phyloP scores from a whole-genome alignment of 495 filamentous ascomycete genomes.

The Peziza echinospora region DNA sequence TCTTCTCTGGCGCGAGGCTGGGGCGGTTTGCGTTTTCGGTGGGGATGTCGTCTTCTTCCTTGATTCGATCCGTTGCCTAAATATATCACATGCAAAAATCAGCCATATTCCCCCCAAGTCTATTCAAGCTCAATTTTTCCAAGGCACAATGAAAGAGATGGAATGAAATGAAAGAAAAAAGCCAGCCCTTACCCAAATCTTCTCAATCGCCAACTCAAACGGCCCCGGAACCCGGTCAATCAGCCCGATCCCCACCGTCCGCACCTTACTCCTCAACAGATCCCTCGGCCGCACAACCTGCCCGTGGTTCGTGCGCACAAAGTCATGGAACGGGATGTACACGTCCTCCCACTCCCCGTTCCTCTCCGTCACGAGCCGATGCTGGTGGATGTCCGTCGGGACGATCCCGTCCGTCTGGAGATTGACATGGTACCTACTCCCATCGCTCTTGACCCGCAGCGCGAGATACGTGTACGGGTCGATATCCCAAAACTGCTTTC shows the following conservation, averaged over 20 bases:
- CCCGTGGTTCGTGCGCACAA: slow-evolving; percentile 85
- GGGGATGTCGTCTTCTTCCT: not conserved
- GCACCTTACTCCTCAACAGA: slow-evolving; percentile 64
- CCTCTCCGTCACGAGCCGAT: slow-evolving; percentile 61
- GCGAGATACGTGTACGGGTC: slow-evolving; percentile 76
- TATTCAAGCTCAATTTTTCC: not conserved
- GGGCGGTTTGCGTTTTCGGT: no score
- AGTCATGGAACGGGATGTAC: slow-evolving; percentile 68
- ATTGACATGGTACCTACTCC: slow-evolving; percentile 81
- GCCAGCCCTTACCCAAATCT: slow-evolving; percentile 48
- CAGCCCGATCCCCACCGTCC: slow-evolving; percentile 65
- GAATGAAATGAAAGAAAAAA: no score
- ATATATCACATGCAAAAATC: not conserved
- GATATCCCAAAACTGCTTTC: slow-evolving; percentile 63
- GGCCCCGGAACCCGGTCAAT: slow-evolving; percentile 75
- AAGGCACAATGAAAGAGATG: no score
- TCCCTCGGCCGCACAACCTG: slow-evolving; percentile 77
- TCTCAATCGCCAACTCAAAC: slow-evolving; percentile 61
- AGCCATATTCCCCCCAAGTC: not conserved
- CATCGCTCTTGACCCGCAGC: slow-evolving; percentile 76
- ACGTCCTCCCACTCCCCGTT: slow-evolving; percentile 86
- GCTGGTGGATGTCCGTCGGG: slow-evolving; percentile 85
- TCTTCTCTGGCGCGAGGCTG: no score
- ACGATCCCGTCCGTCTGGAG: slow-evolving; percentile 84
- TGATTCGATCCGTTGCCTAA: not conserved